Percentiles rank a stretch among this genome's conserved stretches.
These are phyloP conservation scores for Dimargaris cristalligena DNA, from an alignment of 192 early-diverging fungal species.

Conservation along the genomic window DNA sequence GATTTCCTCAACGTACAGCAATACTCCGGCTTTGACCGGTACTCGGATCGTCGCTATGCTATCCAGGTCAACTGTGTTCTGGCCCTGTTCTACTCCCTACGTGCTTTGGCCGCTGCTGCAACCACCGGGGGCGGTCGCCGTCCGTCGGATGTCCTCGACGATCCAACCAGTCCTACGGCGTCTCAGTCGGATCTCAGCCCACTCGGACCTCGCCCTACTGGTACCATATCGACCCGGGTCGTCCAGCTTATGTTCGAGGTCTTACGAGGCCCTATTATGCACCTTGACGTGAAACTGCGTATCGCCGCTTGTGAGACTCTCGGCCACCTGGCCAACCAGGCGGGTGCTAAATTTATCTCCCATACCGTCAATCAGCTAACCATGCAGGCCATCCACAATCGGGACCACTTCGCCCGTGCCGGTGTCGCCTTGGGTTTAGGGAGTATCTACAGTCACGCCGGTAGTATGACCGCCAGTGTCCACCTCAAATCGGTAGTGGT, in stretches of 20 bases:
- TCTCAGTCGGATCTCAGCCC: not conserved
- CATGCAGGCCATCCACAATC: slow-evolving; percentile 63
- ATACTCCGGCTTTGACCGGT: slow-evolving; percentile 42
- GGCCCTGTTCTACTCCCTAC: slow-evolving; percentile 47
- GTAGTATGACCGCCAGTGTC: slow-evolving; percentile 65
- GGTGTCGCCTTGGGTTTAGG: slow-evolving; percentile 85
- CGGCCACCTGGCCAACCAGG: slow-evolving; percentile 46
- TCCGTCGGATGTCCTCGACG: not conserved
- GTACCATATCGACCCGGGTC: slow-evolving; percentile 11
- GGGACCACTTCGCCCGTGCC: slow-evolving; percentile 86
- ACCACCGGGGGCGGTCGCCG: not conserved
- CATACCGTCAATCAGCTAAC: slow-evolving; percentile 23
- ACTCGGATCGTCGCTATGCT: slow-evolving; percentile 52
- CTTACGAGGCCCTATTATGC: slow-evolving; percentile 35
- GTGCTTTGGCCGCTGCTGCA: not conserved
- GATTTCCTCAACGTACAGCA: slow-evolving; percentile 47
- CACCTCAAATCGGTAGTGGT: slow-evolving; percentile 80
- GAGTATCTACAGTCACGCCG: slow-evolving; percentile 71
- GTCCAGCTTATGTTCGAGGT: slow-evolving; percentile 18
- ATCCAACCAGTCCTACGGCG: not conserved
- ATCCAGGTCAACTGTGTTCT: slow-evolving; percentile 64
- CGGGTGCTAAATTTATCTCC: slow-evolving; percentile 19
- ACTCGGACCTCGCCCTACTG: slow-evolving; percentile 8
- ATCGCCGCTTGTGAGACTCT: slow-evolving; percentile 64
- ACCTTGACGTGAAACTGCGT: slow-evolving; percentile 51